A percentile compares a stretch with the other conserved stretches of the same genome.
Evolutionary conservation across 1,284 basidiomycete species (phyloP).

Genomic region (Fomes fomentarius): DNA sequence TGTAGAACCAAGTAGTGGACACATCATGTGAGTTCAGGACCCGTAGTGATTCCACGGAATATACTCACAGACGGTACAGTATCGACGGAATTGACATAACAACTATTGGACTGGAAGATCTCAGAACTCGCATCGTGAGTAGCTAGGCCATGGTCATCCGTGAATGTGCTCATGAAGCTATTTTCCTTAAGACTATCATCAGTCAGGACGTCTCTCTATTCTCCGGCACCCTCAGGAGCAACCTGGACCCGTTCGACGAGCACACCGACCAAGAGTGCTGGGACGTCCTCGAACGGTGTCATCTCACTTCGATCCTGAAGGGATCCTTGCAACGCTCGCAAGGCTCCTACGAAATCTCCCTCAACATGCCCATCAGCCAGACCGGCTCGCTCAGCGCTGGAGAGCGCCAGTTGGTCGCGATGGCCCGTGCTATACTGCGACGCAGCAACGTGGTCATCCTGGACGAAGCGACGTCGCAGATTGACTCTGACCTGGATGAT

Average conservation of each 20-base stretch:
- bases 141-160: neutral
- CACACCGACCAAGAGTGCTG: constrained; percentile 66
- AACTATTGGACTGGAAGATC: constrained; percentile 81
- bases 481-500: constrained; percentile 74
- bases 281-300: constrained; percentile 67
- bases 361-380: constrained; percentile 71
- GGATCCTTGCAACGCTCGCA: constrained; percentile 19
- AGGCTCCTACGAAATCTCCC: constrained; percentile 28
- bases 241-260: constrained; percentile 74
- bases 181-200: constrained; percentile 64
- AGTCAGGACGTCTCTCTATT: constrained; percentile 87
- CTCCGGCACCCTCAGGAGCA: constrained; percentile 82
- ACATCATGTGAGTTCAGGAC: constrained; percentile 58
- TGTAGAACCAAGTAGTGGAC: constrained; percentile 74
- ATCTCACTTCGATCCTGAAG: constrained; percentile 50
- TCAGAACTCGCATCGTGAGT: constrained; percentile 64
- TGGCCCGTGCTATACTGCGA: constrained; percentile 75
- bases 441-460: constrained; percentile 82
- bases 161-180: neutral
- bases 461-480: constrained; percentile 84
- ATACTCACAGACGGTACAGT: constrained; percentile 35
- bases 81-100: constrained; percentile 86
- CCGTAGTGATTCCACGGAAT: neutral
- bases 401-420: constrained; percentile 80
- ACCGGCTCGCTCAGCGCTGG: constrained; percentile 77